Percentiles rank a stretch among this genome's conserved stretches.
Evolutionary conservation across 192 early-diverging fungal species (phyloP).

Genomic region (Coemansia sp.): DNA sequence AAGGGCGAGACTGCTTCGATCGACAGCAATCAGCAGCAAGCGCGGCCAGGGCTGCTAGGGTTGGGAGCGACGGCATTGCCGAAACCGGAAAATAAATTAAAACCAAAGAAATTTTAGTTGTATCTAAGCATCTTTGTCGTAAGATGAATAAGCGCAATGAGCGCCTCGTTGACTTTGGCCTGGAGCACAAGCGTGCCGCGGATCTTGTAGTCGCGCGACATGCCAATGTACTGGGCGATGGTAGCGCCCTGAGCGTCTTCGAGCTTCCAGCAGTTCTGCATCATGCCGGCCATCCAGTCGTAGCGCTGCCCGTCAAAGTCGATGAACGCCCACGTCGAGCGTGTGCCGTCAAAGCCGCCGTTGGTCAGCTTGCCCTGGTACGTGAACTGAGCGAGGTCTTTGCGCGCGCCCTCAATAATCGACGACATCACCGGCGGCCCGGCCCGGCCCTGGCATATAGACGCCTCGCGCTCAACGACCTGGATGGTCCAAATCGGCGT

Average conservation of each 20-base stretch:
- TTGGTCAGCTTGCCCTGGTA: conserved; percentile 31
- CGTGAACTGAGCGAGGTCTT: conserved; percentile 29
- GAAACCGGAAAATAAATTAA: neutral
- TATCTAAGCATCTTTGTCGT: conserved; percentile 35
- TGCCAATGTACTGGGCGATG: conserved; percentile 42
- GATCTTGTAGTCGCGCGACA: conserved; percentile 37
- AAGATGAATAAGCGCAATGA: conserved; percentile 33
- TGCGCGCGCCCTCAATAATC: conserved; percentile 21
- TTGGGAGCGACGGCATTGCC: conserved; percentile 73
- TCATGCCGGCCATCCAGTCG: conserved; percentile 47
- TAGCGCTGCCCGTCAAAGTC: conserved; percentile 44
- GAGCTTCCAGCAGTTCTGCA: conserved; percentile 52
- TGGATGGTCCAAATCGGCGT: conserved; percentile 43
- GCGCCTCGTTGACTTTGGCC: conserved; percentile 36
- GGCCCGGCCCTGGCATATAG: conserved; percentile 13
- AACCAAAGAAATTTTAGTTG: neutral
- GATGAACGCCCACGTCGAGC: conserved; percentile 36
- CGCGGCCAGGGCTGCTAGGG: conserved; percentile 74
- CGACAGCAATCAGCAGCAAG: conserved; percentile 4
- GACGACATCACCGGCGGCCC: conserved; percentile 24
- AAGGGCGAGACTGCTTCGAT: conserved; percentile 26
- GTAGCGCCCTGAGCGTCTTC: conserved; percentile 24
- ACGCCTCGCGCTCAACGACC: conserved; percentile 14
- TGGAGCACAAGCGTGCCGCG: conserved; percentile 27
- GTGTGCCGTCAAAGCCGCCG: conserved; percentile 30